A percentile compares a stretch with the other conserved stretches of the same genome.
phyloP scores from a whole-genome alignment of 2,329 filamentous ascomycete species.

The Seiridium unicorne region DNA sequence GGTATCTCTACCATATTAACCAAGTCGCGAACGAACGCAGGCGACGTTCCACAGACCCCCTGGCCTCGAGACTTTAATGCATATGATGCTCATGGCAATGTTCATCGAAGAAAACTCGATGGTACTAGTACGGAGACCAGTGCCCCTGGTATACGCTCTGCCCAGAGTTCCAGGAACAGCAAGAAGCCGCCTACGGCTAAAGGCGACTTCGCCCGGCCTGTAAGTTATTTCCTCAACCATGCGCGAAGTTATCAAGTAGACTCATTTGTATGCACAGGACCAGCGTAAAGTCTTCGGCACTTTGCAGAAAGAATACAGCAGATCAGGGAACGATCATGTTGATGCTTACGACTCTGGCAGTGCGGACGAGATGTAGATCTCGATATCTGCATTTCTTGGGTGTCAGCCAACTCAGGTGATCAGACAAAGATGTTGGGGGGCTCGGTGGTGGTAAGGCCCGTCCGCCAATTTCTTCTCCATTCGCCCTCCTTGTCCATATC shows the following conservation, averaged over 20 bases:
- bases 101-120: not conserved
- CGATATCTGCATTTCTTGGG: not conserved
- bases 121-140: not conserved
- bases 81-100: not conserved
- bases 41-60: not conserved
- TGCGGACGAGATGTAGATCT: not conserved
- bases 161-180: not conserved
- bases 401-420: not conserved
- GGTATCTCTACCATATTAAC: not conserved
- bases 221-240: not conserved
- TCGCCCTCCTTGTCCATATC: too few species aligned
- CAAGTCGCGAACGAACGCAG: not conserved
- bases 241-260: not conserved
- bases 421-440: not conserved
- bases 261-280: not conserved
- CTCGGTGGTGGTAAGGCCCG: too few species aligned
- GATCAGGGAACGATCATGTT: not conserved
- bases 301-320: not conserved
- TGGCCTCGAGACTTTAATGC: not conserved
- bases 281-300: not conserved
- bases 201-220: not conserved
- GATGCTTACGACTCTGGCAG: constrained; percentile 6
- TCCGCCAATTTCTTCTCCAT: too few species aligned
- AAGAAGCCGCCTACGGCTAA: not conserved
- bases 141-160: not conserved